Percentiles rank a stretch among this genome's conserved stretches.
Conservation (phyloP, 768 basidiomycete species). For the Sarcodon sp. region DNA sequence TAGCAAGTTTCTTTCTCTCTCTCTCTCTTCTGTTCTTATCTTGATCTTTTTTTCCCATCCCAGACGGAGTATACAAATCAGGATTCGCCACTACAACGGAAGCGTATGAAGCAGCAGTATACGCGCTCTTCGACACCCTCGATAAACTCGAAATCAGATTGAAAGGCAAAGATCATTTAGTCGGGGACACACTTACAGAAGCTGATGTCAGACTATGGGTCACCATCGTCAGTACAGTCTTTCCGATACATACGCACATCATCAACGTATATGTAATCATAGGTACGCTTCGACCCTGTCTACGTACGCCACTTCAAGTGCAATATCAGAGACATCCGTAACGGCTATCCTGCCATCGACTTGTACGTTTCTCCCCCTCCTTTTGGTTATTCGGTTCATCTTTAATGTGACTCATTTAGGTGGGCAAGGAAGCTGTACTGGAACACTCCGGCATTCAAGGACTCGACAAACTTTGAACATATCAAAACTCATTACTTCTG, state of each 20-base stretch:
- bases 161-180: conserved; percentile 67
- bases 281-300: conserved; percentile 85
- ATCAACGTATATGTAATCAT: background rate
- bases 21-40: background rate
- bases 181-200: conserved; percentile 77
- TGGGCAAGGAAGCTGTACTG: conserved; percentile 89
- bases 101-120: conserved; percentile 73
- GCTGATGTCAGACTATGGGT: conserved; percentile 83
- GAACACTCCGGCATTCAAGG: conserved; percentile 79
- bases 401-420: conserved; percentile 16
- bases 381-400: conserved; percentile 3
- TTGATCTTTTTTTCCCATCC: background rate
- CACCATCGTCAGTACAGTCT: conserved; percentile 54
- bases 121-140: conserved; percentile 62
- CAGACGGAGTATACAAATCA: conserved; percentile 79
- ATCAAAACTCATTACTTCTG: conserved; percentile 71
- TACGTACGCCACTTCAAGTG: conserved; percentile 94
- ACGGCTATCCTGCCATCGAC: conserved; percentile 80
- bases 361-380: conserved; percentile 20
- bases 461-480: conserved; percentile 82
- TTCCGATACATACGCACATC: too few relatives aligned
- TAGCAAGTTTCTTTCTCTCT: conserved; percentile 32
- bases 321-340: conserved; percentile 75
- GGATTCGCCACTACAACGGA: conserved; percentile 77
- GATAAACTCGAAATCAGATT: conserved; percentile 74